A percentile compares a stretch with the other conserved stretches of the same genome.
Conservation (phyloP, 2,329 filamentous ascomycete species). For the Teratosphaeria zuluensis region DNA sequence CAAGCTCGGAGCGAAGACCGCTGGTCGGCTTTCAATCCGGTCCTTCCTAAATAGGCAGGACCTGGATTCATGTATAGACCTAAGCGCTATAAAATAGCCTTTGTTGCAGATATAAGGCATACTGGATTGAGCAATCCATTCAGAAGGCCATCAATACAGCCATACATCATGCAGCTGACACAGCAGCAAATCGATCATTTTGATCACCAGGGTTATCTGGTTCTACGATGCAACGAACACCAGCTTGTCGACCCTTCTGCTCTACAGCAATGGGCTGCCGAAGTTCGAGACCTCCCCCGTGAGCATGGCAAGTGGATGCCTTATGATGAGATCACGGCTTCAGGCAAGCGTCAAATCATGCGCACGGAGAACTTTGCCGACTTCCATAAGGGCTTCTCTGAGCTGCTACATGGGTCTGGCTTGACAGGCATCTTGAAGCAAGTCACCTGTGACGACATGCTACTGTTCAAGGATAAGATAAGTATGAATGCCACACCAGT, state of each 20-base stretch:
- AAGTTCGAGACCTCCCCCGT: conserved; percentile 15
- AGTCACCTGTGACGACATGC: conserved; percentile 30
- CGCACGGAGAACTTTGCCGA: conserved; percentile 20
- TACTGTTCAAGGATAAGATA: conserved; percentile 37
- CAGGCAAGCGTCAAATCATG: conserved; percentile 17
- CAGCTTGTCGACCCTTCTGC: conserved; percentile 10
- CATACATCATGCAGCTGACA: conserved; percentile 12
- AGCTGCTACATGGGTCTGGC: conserved; percentile 27
- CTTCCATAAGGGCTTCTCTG: conserved; percentile 24
- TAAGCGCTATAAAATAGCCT: neutral
- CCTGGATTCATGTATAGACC: neutral
- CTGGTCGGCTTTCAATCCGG: neutral
- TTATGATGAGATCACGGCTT: conserved; percentile 16
- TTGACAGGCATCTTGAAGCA: conserved; percentile 24
- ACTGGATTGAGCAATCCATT: too few species aligned
- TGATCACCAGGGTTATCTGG: conserved; percentile 14
- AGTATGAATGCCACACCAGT: conserved; percentile 28
- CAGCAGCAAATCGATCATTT: conserved; percentile 15
- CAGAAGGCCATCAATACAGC: too few species aligned
- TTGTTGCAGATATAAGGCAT: neutral
- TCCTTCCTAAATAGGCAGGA: neutral
- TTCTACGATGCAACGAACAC: conserved; percentile 13
- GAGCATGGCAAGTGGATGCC: conserved; percentile 19
- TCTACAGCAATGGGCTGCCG: conserved; percentile 15
- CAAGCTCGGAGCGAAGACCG: neutral